Conservation (phyloP, 106 monocot genomes). For the Posidonia australis region DNA sequence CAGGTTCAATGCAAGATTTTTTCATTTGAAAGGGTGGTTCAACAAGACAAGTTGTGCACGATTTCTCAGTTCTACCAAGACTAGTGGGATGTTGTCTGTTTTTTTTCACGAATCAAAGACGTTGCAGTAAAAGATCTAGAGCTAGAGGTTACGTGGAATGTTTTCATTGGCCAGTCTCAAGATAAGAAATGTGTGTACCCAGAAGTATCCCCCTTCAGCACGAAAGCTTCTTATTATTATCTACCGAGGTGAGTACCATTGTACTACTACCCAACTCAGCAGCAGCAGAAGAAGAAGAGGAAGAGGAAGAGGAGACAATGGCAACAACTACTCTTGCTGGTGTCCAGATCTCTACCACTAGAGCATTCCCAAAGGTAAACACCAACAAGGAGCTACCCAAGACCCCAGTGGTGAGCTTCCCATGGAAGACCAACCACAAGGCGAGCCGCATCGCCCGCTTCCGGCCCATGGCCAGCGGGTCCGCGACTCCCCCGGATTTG, state of each 20-base stretch:
- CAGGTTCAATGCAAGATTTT: neutral
- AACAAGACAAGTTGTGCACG: too few species aligned
- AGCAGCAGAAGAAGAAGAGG: neutral
- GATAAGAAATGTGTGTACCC: conserved; percentile 50
- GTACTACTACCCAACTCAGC: too few species aligned
- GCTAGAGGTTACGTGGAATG: conserved; percentile 8
- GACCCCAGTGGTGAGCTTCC: conserved; percentile 2
- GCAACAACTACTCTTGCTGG: conserved; percentile 42
- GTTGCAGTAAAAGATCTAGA: conserved; percentile 6
- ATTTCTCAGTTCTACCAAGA: too few species aligned
- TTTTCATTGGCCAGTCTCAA: conserved; percentile 12
- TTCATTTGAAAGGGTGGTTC: too few species aligned
- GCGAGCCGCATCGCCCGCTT: conserved; percentile 3
- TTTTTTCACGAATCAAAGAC: neutral
- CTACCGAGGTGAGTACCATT: too few species aligned
- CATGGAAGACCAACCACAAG: neutral
- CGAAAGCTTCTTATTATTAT: neutral
- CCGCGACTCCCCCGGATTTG: conserved; percentile 51
- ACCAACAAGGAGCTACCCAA: conserved; percentile 8
- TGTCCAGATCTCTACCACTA: conserved; percentile 27
- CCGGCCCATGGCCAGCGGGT: conserved; percentile 16
- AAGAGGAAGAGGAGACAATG: neutral
- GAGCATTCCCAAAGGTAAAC: conserved; percentile 4
- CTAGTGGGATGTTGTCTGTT: too few species aligned
- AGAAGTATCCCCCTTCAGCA: neutral